Conservation (phyloP, 208 protist species). For the Herpetomonas tarakana region DNA sequence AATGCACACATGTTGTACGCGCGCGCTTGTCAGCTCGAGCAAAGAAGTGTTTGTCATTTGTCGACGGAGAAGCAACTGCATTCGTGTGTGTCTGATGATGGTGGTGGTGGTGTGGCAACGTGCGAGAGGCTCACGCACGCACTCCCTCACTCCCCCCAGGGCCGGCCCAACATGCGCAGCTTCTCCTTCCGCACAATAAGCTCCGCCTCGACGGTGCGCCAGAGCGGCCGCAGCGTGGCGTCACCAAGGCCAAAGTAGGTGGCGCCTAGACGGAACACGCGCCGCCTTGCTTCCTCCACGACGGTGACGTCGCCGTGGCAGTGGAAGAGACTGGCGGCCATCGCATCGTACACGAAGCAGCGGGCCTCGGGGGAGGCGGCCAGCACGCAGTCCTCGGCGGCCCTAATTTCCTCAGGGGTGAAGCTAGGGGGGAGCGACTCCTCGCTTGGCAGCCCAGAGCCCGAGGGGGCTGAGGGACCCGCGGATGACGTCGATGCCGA, state of each 20-base stretch:
- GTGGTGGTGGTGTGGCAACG: too few relatives aligned
- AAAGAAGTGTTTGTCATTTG: too few relatives aligned
- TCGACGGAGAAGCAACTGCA: too few relatives aligned
- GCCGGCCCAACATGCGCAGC: conserved; percentile 49
- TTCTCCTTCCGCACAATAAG: conserved; percentile 60
- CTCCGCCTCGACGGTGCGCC: conserved; percentile 66
- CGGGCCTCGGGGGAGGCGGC: conserved; percentile 42
- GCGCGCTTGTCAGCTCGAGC: too few relatives aligned
- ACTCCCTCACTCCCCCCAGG: conserved; percentile 55
- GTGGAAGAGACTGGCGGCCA: conserved; percentile 69
- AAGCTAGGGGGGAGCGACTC: not conserved
- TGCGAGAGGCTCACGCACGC: too few relatives aligned
- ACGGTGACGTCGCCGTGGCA: conserved; percentile 30
- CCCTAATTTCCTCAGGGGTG: conserved; percentile 15
- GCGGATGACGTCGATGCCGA: not conserved
- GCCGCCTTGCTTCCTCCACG: conserved; percentile 33
- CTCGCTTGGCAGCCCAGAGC: too few relatives aligned
- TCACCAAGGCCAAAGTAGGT: conserved; percentile 36
- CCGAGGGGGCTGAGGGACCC: too few relatives aligned
- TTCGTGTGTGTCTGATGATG: too few relatives aligned
- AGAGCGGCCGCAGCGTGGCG: conserved; percentile 40
- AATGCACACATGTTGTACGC: too few relatives aligned
- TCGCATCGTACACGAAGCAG: conserved; percentile 85
- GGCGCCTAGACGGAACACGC: conserved; percentile 36
- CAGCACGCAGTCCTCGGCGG: conserved; percentile 32